Conservation (phyloP, 805 yeast species). For the Grigorovia transvaalensis region DNA sequence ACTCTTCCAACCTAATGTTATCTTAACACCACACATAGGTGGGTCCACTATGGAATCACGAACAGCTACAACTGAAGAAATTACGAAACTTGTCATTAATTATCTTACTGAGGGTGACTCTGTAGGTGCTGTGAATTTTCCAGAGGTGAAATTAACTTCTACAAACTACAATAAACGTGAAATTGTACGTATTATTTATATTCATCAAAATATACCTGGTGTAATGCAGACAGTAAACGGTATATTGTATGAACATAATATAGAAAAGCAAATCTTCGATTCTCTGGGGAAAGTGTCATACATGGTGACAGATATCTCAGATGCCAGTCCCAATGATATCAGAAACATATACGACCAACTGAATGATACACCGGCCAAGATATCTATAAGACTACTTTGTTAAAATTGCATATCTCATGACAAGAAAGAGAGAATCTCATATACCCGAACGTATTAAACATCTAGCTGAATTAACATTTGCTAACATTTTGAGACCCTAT, state of each 20-base stretch:
- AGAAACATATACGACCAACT: conserved; percentile 72
- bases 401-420: conserved; percentile 25
- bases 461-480: background rate
- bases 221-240: conserved; percentile 93
- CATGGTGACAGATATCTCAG: conserved; percentile 91
- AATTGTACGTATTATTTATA: conserved; percentile 84
- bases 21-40: conserved; percentile 94
- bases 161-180: conserved; percentile 74
- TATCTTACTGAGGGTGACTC: conserved; percentile 94
- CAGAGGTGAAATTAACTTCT: conserved; percentile 86
- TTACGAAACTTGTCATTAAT: conserved; percentile 68
- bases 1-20: conserved; percentile 70
- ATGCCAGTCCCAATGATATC: conserved; percentile 71
- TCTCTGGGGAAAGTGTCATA: conserved; percentile 92
- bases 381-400: conserved; percentile 80
- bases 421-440: background rate
- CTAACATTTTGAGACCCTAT: no score
- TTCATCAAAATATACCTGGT: conserved; percentile 97
- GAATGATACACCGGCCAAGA: conserved; percentile 79
- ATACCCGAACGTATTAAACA: background rate
- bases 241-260: conserved; percentile 85
- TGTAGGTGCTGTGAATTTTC: conserved; percentile 94
- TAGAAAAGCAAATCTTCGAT: conserved; percentile 94
- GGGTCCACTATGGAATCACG: conserved; percentile 99
- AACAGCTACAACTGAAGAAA: conserved; percentile 92